Evolutionary conservation across 257 asterid genomes (phyloP), one percentile per base, ranked within the genome.

Genomic region (Ilex aquifolium): DNA sequence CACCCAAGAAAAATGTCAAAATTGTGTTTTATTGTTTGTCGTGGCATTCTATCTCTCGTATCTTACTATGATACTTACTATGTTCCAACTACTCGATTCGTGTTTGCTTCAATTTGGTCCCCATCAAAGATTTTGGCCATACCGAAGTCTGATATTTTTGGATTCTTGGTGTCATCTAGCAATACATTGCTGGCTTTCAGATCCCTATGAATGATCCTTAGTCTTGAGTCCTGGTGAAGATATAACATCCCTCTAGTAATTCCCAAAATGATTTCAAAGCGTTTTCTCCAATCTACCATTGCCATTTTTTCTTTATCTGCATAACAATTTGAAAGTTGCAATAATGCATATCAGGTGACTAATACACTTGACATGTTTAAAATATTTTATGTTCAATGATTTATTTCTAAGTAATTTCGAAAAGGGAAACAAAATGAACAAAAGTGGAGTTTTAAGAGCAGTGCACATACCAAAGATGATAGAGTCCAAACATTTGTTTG

Each of bases 141-240:
- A 12, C 82, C 82, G 50, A 77, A 77, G 65, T 72, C 82, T 49
- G 82, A 77, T 54, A 77, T 77, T 57, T 77, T 77, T n/a, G 82
- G 82, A 13, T 72, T 63, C 78, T 72, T 44, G 7, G 48, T 44
- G 8, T 59, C 67, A 57, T 72, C 76, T 31, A 77, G 59, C 27
- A 72, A 49, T 40, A 77, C 62, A 57, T 77, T 77, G 65, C 82
- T 68, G 10, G 82, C 74, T 62, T 77, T 77, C 51, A 77, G 65
- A 55, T 77, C 82, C 46, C 82, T 65, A 13, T 77, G 82, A 50
- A 77, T 72, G 36, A 77, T 72, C 55, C 55, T 70, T 56, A 75
- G 42, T 54, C 80, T 68, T 6, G 80, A 75, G 44, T 75, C 76
- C 15, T 70, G 73, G 16, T 75, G 80, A 36, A 75, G 80, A 57